Conservation (phyloP, 1,284 basidiomycete genomes). For the Irpex lacteus region DNA sequence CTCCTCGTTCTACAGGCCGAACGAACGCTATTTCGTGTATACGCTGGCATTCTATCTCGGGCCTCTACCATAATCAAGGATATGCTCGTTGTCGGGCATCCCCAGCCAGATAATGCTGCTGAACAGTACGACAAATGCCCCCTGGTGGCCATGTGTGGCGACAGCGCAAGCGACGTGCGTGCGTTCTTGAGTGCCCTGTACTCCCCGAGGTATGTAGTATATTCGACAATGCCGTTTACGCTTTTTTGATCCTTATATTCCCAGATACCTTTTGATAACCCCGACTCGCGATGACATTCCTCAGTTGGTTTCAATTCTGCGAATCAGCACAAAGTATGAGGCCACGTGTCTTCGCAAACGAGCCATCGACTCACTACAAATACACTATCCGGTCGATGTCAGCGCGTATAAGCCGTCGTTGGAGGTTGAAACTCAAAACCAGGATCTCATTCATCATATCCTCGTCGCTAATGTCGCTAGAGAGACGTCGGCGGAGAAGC, state of each 20-base stretch:
- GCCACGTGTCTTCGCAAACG: not conserved
- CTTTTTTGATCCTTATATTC: not conserved
- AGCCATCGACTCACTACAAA: not conserved
- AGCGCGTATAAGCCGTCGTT: not conserved
- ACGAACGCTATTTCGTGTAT: slow-evolving; percentile 13
- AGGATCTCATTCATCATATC: not conserved
- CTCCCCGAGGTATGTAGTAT: not conserved
- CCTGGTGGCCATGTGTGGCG: not conserved
- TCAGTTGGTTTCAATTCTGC: not conserved
- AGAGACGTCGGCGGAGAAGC: not conserved
- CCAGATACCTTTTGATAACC: not conserved
- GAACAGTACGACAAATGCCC: not conserved
- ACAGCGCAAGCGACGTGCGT: not conserved
- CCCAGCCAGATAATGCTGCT: not conserved
- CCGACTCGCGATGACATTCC: not conserved
- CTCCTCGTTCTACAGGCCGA: slow-evolving; percentile 15
- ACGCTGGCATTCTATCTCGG: slow-evolving; percentile 7
- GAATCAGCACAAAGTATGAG: not conserved
- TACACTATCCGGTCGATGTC: not conserved
- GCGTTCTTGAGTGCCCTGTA: not conserved
- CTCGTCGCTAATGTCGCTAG: not conserved
- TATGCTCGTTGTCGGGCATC: not conserved
- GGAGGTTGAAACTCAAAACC: not conserved
- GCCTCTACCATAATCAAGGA: not conserved
- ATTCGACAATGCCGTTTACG: not conserved